Conservation (phyloP, 768 basidiomycete genomes). For the Amanita subjunquillea region DNA sequence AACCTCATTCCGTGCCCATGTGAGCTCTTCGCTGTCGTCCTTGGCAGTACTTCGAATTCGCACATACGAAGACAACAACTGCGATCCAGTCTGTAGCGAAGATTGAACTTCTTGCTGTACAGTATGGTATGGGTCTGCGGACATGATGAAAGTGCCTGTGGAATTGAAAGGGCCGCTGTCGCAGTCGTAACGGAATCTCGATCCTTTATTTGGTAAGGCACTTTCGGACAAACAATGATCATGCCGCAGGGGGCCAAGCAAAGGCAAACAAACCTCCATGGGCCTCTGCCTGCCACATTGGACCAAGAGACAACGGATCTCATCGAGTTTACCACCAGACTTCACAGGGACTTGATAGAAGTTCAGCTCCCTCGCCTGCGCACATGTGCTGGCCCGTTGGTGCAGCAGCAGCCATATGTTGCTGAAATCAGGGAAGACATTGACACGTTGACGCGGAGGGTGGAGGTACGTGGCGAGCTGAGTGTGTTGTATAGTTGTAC, state of each 20-base stretch:
- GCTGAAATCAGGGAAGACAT: conserved; percentile 74
- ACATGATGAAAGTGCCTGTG: conserved; percentile 28
- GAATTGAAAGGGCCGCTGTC: background rate
- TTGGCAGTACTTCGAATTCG: conserved; percentile 70
- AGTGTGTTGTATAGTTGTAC: conserved; percentile 9
- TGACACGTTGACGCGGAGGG: conserved; percentile 43
- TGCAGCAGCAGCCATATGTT: conserved; percentile 61
- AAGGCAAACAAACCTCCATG: conserved; percentile 26
- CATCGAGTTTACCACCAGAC: conserved; percentile 42
- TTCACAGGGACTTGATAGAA: conserved; percentile 50
- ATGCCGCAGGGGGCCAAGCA: too few relatives aligned
- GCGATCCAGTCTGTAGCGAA: conserved; percentile 60
- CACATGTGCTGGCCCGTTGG: conserved; percentile 57
- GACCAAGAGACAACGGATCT: conserved; percentile 39
- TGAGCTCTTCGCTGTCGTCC: conserved; percentile 70
- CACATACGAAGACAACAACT: conserved; percentile 64
- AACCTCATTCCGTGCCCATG: conserved; percentile 74
- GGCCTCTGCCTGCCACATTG: conserved; percentile 48
- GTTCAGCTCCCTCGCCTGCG: conserved; percentile 72
- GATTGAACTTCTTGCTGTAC: conserved; percentile 77
- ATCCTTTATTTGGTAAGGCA: background rate
- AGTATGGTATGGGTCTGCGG: conserved; percentile 78
- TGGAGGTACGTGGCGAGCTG: conserved; percentile 46
- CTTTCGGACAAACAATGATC: too few relatives aligned
- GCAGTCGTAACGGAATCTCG: background rate